Percentiles rank a stretch among this genome's conserved stretches.
phyloP scores from a whole-genome alignment of 2,329 filamentous ascomycete genomes.

The Apiospora aurea region DNA sequence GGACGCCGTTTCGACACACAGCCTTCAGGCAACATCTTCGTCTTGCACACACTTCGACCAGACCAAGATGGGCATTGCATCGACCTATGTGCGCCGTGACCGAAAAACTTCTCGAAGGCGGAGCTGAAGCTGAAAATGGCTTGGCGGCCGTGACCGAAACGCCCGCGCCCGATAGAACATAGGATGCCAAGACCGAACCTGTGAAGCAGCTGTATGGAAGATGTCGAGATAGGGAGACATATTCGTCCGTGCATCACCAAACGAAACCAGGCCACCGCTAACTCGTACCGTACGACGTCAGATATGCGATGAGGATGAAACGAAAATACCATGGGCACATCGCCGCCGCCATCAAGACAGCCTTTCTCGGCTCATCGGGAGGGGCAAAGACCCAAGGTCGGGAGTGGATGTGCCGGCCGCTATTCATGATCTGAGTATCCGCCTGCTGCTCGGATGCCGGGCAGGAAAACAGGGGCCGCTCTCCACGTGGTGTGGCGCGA shows the following conservation, averaged over 20 bases:
- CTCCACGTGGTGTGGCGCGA: neutral
- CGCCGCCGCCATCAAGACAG: neutral
- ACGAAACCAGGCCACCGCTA: neutral
- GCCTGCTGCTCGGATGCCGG: neutral
- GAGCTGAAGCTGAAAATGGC: neutral
- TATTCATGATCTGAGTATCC: neutral
- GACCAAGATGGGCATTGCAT: neutral
- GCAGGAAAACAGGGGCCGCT: neutral
- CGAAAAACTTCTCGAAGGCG: neutral
- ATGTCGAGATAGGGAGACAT: neutral
- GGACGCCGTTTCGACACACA: neutral
- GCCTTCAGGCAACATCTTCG: too few species aligned
- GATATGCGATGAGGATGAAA: constrained; percentile 6
- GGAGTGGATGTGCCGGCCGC: neutral
- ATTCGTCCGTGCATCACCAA: neutral
- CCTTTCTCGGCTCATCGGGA: neutral
- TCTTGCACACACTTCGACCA: neutral
- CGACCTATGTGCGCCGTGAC: neutral
- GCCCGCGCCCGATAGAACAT: neutral
- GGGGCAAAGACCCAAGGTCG: neutral
- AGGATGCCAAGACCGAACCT: neutral
- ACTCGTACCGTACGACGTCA: neutral
- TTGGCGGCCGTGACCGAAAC: neutral
- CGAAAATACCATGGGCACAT: neutral
- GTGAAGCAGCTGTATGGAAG: neutral